phyloP scores from a whole-genome alignment of 148 eudicot species.

The Camellia japonica region DNA sequence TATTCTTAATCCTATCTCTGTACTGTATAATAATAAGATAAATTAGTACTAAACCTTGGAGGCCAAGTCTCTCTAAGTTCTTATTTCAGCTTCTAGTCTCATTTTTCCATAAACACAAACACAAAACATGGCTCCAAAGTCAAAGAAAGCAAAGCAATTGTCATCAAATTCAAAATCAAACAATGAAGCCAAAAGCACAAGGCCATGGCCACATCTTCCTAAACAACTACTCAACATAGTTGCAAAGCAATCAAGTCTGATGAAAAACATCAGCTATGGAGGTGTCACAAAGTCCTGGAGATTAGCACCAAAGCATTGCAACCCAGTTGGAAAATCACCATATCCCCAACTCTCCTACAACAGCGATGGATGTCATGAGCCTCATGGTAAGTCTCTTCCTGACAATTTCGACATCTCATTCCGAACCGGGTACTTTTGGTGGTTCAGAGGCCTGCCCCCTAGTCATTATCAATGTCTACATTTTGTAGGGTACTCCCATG shows the following conservation, averaged over 20 bases:
- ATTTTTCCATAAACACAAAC: background rate
- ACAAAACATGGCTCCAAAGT: background rate
- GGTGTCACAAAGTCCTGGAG: constrained; percentile 17
- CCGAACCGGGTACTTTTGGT: background rate
- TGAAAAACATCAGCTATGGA: constrained; percentile 9
- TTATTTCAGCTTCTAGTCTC: background rate
- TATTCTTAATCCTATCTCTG: too few relatives aligned
- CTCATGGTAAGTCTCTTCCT: background rate
- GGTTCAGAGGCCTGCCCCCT: background rate
- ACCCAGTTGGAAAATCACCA: background rate
- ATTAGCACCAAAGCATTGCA: background rate
- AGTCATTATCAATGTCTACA: background rate
- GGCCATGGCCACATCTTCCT: constrained; percentile 23
- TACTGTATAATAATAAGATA: too few relatives aligned
- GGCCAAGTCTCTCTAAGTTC: background rate
- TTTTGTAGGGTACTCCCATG: constrained; percentile 7
- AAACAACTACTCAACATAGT: background rate
- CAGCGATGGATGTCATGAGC: background rate
- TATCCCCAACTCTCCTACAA: constrained; percentile 1
- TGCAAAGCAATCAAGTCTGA: constrained; percentile 10
- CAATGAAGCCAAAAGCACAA: constrained; percentile 8
- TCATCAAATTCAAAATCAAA: background rate
- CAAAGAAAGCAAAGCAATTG: background rate
- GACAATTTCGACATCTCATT: background rate
- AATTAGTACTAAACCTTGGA: constrained; percentile 2